Evolutionary conservation across 2,329 filamentous ascomycete genomes (phyloP).

Genomic region (Colletotrichum tamarilloi): DNA sequence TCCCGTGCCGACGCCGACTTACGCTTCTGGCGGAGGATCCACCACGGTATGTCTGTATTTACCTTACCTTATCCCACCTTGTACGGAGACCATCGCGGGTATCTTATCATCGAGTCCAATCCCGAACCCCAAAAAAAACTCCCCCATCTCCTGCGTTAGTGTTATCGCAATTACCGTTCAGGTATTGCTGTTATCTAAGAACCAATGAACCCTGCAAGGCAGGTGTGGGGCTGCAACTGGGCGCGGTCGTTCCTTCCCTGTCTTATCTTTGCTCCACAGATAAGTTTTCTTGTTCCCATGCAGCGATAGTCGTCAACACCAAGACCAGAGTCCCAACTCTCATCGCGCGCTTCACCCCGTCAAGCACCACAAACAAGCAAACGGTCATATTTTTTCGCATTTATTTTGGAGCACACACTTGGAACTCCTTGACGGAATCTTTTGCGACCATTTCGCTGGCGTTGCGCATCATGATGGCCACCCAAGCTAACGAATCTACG

Average conservation of each 20-base stretch:
- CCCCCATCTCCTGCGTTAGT: background rate
- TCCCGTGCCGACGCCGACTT: slow-evolving; percentile 28
- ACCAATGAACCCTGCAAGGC: background rate
- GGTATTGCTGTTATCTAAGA: background rate
- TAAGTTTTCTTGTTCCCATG: slow-evolving; percentile 17
- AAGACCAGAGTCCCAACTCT: background rate
- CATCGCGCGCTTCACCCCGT: slow-evolving; percentile 43
- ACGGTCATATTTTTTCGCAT: background rate
- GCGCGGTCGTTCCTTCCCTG: background rate
- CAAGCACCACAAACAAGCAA: slow-evolving; percentile 40
- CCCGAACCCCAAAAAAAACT: background rate
- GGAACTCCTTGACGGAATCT: background rate
- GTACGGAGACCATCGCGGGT: background rate
- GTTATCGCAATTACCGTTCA: background rate
- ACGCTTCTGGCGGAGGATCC: slow-evolving; percentile 28
- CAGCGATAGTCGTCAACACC: background rate
- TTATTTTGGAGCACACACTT: background rate
- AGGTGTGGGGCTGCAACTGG: background rate
- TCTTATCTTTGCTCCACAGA: slow-evolving; percentile 27
- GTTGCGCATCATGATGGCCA: slow-evolving; percentile 58
- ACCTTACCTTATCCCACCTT: slow-evolving; percentile 8
- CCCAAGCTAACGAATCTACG: slow-evolving; percentile 68
- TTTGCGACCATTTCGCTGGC: background rate
- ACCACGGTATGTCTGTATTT: slow-evolving; percentile 19
- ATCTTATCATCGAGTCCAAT: background rate